Conservation (phyloP, 768 basidiomycete genomes). For the Nidula microcarpa region DNA sequence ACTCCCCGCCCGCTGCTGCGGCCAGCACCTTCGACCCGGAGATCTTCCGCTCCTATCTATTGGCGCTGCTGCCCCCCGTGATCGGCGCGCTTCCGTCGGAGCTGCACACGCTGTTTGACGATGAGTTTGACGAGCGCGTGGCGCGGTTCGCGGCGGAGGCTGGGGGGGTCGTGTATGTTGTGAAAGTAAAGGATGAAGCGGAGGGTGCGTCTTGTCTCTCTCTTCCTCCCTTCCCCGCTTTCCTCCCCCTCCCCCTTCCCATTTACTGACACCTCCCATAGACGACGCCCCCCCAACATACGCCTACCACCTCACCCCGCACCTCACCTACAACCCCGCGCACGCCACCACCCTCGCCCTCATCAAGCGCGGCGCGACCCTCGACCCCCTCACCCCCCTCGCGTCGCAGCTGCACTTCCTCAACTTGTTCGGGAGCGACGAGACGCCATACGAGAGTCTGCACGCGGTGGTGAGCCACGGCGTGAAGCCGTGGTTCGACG, state of each 20-base stretch:
- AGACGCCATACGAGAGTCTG: constrained; percentile 91
- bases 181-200: constrained; percentile 70
- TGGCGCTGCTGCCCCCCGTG: constrained; percentile 72
- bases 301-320: constrained; percentile 64
- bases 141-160: constrained; percentile 72
- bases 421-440: constrained; percentile 85
- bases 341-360: constrained; percentile 87
- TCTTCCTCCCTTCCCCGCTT: background rate
- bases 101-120: constrained; percentile 65
- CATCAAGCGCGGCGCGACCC: constrained; percentile 85
- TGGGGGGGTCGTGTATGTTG: constrained; percentile 77
- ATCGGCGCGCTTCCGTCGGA: constrained; percentile 71
- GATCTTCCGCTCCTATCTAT: constrained; percentile 69
- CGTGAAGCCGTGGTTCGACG: constrained; percentile 98
- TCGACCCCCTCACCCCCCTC: constrained; percentile 79
- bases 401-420: constrained; percentile 87
- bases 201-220: constrained; percentile 51
- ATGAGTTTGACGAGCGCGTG: constrained; percentile 73
- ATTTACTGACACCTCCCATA: too few relatives aligned
- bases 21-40: constrained; percentile 58
- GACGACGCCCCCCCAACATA: constrained; percentile 41
- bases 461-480: constrained; percentile 94
- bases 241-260: too few relatives aligned
- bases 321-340: constrained; percentile 76
- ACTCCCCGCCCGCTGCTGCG: constrained; percentile 16